phyloP scores from a whole-genome alignment of 345 rosid species.

The Eucalyptus sp. region DNA sequence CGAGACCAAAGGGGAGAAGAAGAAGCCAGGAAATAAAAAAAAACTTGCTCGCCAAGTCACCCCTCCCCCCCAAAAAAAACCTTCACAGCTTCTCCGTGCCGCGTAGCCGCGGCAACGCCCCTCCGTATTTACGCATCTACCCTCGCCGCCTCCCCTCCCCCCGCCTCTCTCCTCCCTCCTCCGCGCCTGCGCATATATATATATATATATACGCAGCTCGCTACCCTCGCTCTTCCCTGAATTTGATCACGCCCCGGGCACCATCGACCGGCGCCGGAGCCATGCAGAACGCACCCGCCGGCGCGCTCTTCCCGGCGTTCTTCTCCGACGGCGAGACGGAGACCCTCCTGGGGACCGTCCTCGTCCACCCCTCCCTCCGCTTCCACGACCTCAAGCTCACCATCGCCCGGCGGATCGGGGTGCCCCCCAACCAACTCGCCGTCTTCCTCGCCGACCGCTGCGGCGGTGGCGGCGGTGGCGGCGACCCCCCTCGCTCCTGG shows the following conservation, averaged over 20 bases:
- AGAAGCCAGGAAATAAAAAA: neutral
- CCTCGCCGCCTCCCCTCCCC: neutral
- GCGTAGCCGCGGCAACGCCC: neutral
- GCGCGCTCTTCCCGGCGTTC: conserved; percentile 10
- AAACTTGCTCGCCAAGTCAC: neutral
- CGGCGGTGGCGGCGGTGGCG: neutral
- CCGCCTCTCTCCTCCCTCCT: neutral
- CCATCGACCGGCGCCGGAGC: neutral
- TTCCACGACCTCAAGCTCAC: conserved; percentile 14
- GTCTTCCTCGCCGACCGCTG: conserved; percentile 8
- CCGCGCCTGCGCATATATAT: neutral
- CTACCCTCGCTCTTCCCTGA: neutral
- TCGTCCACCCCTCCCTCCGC: conserved; percentile 8
- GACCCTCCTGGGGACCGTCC: conserved; percentile 12
- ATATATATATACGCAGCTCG: too few relatives aligned
- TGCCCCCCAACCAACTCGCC: conserved; percentile 31
- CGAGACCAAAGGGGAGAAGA: too few relatives aligned
- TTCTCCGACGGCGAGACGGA: conserved; percentile 41
- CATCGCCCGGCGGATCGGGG: conserved; percentile 18
- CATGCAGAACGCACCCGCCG: neutral
- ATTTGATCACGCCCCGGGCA: neutral
- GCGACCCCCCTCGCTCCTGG: neutral
- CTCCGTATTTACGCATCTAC: neutral
- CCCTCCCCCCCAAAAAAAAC: neutral
- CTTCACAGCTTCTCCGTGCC: neutral